phyloP scores from a whole-genome alignment of 23 red algal species.

The Gracilaria gracilis region DNA sequence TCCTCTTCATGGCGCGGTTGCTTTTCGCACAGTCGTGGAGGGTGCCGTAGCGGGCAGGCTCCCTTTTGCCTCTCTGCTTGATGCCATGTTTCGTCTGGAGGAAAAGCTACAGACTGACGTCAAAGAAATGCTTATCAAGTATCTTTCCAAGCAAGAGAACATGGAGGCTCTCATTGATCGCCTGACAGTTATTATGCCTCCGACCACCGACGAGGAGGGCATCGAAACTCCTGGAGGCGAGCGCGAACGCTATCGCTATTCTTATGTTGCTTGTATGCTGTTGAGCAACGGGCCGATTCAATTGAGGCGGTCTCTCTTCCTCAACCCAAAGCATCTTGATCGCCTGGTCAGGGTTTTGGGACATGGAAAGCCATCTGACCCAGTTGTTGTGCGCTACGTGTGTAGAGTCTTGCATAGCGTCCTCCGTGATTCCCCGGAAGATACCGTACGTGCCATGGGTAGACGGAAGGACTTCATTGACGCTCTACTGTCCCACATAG shows the following conservation, averaged over 20 bases:
- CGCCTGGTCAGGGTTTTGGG: slow-evolving; percentile 66
- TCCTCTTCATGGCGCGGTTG: slow-evolving; percentile 29
- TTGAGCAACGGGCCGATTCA: slow-evolving; percentile 81
- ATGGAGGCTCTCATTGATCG: slow-evolving; percentile 71
- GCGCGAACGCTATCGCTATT: slow-evolving; percentile 75
- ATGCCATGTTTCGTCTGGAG: slow-evolving; percentile 79
- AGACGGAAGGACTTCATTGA: slow-evolving; percentile 68
- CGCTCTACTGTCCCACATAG: slow-evolving; percentile 66
- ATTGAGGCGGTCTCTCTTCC: slow-evolving; percentile 68
- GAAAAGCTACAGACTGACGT: slow-evolving; percentile 61
- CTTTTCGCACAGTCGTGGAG: slow-evolving; percentile 61
- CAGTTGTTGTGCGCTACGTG: slow-evolving; percentile 76
- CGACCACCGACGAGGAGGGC: slow-evolving; percentile 53
- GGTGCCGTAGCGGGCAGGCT: slow-evolving; percentile 53
- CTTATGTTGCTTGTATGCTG: slow-evolving; percentile 71
- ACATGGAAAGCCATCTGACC: slow-evolving; percentile 60
- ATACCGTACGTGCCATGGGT: slow-evolving; percentile 69
- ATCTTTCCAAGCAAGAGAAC: slow-evolving; percentile 57
- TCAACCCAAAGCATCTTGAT: slow-evolving; percentile 73
- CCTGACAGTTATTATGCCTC: slow-evolving; percentile 59
- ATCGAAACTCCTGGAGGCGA: slow-evolving; percentile 44
- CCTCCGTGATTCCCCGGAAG: slow-evolving; percentile 73
- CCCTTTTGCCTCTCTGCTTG: slow-evolving; percentile 49
- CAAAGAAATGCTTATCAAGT: slow-evolving; percentile 77
- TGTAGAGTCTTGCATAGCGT: slow-evolving; percentile 73